Percentiles rank a stretch among this genome's conserved stretches.
phyloP scores from a whole-genome alignment of 1,139 yeast species.

The Petasospora rhodanensis region DNA sequence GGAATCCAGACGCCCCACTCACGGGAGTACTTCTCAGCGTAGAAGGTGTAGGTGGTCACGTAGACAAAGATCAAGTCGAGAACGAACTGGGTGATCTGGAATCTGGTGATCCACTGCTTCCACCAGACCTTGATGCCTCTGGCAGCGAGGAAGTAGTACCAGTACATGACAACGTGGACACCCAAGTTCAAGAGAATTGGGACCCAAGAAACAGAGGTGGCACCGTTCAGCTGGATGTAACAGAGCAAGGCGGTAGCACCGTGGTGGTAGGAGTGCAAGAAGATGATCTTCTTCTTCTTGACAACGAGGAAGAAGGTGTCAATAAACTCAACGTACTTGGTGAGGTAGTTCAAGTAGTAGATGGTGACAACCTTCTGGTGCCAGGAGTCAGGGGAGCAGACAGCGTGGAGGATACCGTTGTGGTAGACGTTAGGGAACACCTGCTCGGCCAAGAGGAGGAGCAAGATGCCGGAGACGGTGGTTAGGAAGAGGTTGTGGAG shows the following conservation, averaged over 20 bases:
- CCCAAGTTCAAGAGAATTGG: slow-evolving; percentile 84
- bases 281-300: slow-evolving; percentile 84
- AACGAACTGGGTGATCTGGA: slow-evolving; percentile 91
- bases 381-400: slow-evolving; percentile 78
- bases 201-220: slow-evolving; percentile 93
- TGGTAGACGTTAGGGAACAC: slow-evolving; percentile 71
- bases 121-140: slow-evolving; percentile 98
- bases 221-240: slow-evolving; percentile 88
- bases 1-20: slow-evolving; percentile 53
- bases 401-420: slow-evolving; percentile 81
- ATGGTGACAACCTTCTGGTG: slow-evolving; percentile 79
- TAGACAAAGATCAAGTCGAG: slow-evolving; percentile 87
- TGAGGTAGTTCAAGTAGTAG: slow-evolving; percentile 75
- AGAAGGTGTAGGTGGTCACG: slow-evolving; percentile 84
- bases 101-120: slow-evolving; percentile 98
- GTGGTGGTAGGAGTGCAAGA: slow-evolving; percentile 94
- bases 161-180: slow-evolving; percentile 97
- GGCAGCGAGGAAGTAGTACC: slow-evolving; percentile 92
- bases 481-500: slow-evolving; percentile 81
- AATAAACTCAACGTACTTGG: slow-evolving; percentile 76
- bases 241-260: slow-evolving; percentile 97
- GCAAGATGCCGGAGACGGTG: slow-evolving; percentile 57
- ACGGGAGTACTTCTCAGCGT: slow-evolving; percentile 54
- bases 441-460: slow-evolving; percentile 76
- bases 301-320: slow-evolving; percentile 92